Base-by-base conservation (phyloP, 2,329 filamentous ascomycete species). In the Arthroderma sp. region DNA sequence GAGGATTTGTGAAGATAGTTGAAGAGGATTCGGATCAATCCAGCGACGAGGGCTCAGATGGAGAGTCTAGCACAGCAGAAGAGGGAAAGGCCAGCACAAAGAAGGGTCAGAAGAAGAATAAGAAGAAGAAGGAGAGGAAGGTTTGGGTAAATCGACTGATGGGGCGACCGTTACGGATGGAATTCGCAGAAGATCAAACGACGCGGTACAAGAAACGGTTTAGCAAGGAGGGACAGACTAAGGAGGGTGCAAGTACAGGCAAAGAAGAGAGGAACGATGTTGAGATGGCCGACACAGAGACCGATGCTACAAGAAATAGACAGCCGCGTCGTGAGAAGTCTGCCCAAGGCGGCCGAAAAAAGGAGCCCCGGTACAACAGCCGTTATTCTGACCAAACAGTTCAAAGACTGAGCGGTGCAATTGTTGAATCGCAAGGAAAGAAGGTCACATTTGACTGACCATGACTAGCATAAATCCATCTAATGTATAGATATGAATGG, bases 171-270 rank as follows among this genome's bases (percentile, higher is more conserved):
- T 72, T 98, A 53, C 85, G 89, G 60, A 80, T 91, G 61, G 89
- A 98, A 62, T 87, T 89, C 56, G 91, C 91, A 15, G 91, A 98
- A 67, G 91, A 96, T 62, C 79, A 88, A 47, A 80, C 85, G 54
- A 78, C 78, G 31, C 72, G 91, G 47, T 98, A 98, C 65, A 89
- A 89, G 70, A 98, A 96, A 72, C 78, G 91, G 1, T 96, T 83
- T 58, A 83, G 85, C 51, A 89, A 88, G 62, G 81, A 81, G 36
- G 74, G 72, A 30, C 71, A 68, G 5, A 38, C 22, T 5, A 15
- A 67, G 65, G 50, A 63, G 62, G 53, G 49, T 50, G 49, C 47
- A 36, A 51, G 45, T 30, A 36, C 50, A 10, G 47, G 54, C 44
- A 55, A 61, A 47, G 52, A 55, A 52, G 47, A 55, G 27, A 47